Evolutionary conservation across 2,329 filamentous ascomycete genomes (phyloP), one percentile per base, ranked within the genome.

Genomic region (Tolypocladium amazonense): DNA sequence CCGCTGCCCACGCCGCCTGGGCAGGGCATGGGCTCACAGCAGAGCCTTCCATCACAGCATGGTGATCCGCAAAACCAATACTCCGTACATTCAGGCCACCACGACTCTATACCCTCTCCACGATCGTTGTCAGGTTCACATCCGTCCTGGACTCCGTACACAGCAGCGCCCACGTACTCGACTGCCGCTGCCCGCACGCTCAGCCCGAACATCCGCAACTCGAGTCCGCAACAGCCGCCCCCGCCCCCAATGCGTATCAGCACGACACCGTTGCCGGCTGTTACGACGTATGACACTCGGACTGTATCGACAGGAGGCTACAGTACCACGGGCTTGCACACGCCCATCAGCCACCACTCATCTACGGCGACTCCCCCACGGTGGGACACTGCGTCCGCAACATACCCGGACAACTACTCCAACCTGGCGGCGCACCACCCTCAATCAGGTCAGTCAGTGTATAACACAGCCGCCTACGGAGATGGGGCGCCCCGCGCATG

Each of bases 51-150:
- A 0, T 68, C 69, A 5, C 68, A 70, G 33, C 67, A 68, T 27
- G 60, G 63, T n/a, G 72, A 75, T 33, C 59, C 67, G 41, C 72
- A 75, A 59, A 59, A 65, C 38, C 73, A 74, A 37, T 77, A 75
- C 72, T 59, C 77, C 70, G 62, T 79, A 71, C 65, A 73, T 67
- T 58, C 76, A 68, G 64, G 75, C 64, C 77, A 81, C 50, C 74
- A 79, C 52, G 80, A 83, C 53, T 72, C 76, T 5, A 75, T 84
- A 37, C 74, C 79, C 0, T 84, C 81, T 11, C 81, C 81, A 0
- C 74, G 81, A 1, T 81, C 81, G 2, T 71, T 84, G 2, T 75
- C 78, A 0, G 78, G 79, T 2, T 76, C 76, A 1, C 73, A 77
- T 4, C 70, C 78, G 1, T 72, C 73, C n/a, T 84, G 81, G 82